phyloP scores from a whole-genome alignment of 768 basidiomycete species.

The Sistotremastrum niveocremeum region DNA sequence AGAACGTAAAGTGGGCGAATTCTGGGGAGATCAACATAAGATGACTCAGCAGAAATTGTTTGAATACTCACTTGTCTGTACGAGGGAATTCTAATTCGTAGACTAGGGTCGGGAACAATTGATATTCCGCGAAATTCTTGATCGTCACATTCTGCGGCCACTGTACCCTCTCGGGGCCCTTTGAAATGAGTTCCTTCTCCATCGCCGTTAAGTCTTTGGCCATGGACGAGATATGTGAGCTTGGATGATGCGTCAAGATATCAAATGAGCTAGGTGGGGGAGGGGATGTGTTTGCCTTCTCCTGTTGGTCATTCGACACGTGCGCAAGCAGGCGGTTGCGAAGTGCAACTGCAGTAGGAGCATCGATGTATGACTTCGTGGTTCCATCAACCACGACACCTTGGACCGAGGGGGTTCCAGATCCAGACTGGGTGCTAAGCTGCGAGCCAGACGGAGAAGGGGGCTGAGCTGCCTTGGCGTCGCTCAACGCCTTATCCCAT shows the following conservation, averaged over 20 bases:
- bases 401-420: slow-evolving; percentile 29
- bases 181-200: slow-evolving; percentile 59
- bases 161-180: slow-evolving; percentile 48
- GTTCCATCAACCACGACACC: slow-evolving; percentile 20
- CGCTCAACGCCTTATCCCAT: slow-evolving; percentile 45
- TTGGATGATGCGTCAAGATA: slow-evolving; percentile 48
- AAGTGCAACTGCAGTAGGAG: slow-evolving; percentile 35
- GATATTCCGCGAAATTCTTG: slow-evolving; percentile 73
- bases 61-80: slow-evolving; percentile 53
- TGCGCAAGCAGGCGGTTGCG: slow-evolving; percentile 42
- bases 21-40: slow-evolving; percentile 19
- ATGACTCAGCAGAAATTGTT: background rate
- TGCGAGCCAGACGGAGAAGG: slow-evolving; percentile 16
- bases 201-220: slow-evolving; percentile 70
- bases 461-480: slow-evolving; percentile 32
- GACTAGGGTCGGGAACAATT: slow-evolving; percentile 82
- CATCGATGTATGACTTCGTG: slow-evolving; percentile 41
- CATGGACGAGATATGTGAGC: slow-evolving; percentile 45
- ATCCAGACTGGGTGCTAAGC: slow-evolving; percentile 11
- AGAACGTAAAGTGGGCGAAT: slow-evolving; percentile 67
- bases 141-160: slow-evolving; percentile 83
- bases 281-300: slow-evolving; percentile 8
- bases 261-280: background rate
- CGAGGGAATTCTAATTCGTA: slow-evolving; percentile 96
- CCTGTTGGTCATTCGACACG: slow-evolving; percentile 10